Conservation (phyloP, 345 rosid genomes). For the Fremontodendron californicum region DNA sequence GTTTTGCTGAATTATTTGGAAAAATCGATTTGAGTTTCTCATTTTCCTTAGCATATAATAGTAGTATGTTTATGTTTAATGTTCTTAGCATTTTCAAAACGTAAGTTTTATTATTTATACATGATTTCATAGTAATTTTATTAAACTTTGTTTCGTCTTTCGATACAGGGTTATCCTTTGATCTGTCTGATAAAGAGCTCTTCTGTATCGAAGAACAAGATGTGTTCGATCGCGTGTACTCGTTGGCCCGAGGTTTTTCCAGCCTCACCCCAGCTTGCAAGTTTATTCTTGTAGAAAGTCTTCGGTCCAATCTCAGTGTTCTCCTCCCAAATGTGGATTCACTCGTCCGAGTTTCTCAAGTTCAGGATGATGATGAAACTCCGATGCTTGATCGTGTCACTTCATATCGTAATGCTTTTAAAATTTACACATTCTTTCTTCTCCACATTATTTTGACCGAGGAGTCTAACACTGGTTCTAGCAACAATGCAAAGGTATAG, state of each 20-base stretch:
- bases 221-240: slow-evolving; percentile 79
- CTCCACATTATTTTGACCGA: slow-evolving; percentile 53
- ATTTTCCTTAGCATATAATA: background rate
- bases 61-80: background rate
- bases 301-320: slow-evolving; percentile 84
- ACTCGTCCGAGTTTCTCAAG: slow-evolving; percentile 51
- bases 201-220: slow-evolving; percentile 88
- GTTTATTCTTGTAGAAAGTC: slow-evolving; percentile 67
- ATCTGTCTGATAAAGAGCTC: slow-evolving; percentile 88
- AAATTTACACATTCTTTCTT: slow-evolving; percentile 83
- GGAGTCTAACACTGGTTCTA: slow-evolving; percentile 42
- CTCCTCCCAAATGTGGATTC: slow-evolving; percentile 93
- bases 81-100: background rate
- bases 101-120: background rate
- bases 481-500: slow-evolving; percentile 56
- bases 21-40: background rate
- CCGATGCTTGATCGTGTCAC: slow-evolving; percentile 51
- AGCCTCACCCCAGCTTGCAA: slow-evolving; percentile 57
- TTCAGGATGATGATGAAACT: slow-evolving; percentile 43
- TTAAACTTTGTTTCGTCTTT: background rate
- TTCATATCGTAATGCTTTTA: slow-evolving; percentile 88
- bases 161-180: slow-evolving; percentile 70
- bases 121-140: background rate
- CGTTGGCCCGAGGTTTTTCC: slow-evolving; percentile 51
- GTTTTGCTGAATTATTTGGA: background rate